Evolutionary conservation across 83 land plant species (phyloP).

Genomic region (Thuja plicata): DNA sequence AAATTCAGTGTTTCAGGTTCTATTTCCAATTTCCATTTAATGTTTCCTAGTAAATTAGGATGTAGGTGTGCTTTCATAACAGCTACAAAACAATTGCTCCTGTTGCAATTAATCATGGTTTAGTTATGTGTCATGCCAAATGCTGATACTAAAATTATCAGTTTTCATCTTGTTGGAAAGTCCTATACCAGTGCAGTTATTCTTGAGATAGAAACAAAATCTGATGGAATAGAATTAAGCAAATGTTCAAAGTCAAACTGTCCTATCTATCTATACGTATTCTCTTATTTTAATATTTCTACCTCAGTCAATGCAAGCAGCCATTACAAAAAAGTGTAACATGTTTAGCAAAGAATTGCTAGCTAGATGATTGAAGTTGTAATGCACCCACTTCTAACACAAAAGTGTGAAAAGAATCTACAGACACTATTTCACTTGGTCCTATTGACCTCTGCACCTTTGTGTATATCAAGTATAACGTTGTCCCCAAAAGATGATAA

Average conservation of each 20-base stretch:
- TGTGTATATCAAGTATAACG: not conserved
- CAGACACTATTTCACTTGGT: not conserved
- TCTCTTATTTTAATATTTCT: not conserved
- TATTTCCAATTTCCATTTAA: no score
- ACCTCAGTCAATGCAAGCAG: not conserved
- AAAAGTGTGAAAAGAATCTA: not conserved
- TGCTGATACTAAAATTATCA: not conserved
- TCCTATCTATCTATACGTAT: not conserved
- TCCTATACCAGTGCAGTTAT: not conserved
- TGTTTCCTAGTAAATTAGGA: no score
- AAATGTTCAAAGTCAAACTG: not conserved
- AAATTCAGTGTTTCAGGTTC: no score
- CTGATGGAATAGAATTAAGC: not conserved
- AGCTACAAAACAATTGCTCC: not conserved
- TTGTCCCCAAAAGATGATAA: not conserved
- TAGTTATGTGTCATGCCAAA: not conserved
- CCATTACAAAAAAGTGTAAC: not conserved
- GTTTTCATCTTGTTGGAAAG: not conserved
- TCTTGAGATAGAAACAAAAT: not conserved
- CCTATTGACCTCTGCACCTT: no score
- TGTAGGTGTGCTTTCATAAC: no score
- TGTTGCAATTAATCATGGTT: not conserved
- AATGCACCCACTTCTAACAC: not conserved
- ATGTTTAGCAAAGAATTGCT: not conserved
- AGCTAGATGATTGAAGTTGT: not conserved